Evolutionary conservation across 2,329 filamentous ascomycete species (phyloP), one percentile per base, ranked within the genome.

Genomic region (Epichloe uncinata): DNA sequence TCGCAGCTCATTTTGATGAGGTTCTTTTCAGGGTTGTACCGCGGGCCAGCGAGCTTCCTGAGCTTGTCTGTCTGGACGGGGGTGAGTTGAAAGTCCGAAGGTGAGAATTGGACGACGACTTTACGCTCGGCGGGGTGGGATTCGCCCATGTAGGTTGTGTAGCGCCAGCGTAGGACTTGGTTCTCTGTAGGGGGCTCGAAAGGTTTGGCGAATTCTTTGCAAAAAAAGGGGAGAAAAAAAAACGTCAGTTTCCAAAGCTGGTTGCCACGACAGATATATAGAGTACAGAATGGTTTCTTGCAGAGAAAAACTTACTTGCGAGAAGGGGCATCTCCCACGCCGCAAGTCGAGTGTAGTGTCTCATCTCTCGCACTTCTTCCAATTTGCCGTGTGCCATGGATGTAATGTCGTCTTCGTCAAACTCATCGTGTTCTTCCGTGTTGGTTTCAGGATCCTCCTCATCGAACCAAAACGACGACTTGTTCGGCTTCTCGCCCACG

Each of bases 291-390:
- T 13, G 20, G 13, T 8, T 40, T 36, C 13, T 22, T 13, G 33
- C 20, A 15, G 16, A 22, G 16, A 15, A 20, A n/a, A 22, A 75
- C 87, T 66, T 78, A 95, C 90, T 86, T 52, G 83, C 81, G 53
- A 98, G 73, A 54, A 95, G 71, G 9, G 93, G 93, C 84, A 98
- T 87, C 68, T 98, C 93, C 90, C 93, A 98, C 22, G 89, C 88
- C 44, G 86, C 82, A 58, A 95, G 74, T 48, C 93, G 79, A 45
- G 86, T 83, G 66, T 95, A 96, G 61, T 95, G 82, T 72, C 93
- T 79, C 63, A 91, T 76, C 67, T 97, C 90, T 55, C 91, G 78
- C 60, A 94, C 83, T 66, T 93, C 78, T 60, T 96, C 87, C 57
- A 98, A 71, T 70, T 97, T 89, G 48, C 77, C 82, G 67, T 98